Conservation (phyloP, 352 stramenopile species). For the Elongisporangium prolatum region DNA sequence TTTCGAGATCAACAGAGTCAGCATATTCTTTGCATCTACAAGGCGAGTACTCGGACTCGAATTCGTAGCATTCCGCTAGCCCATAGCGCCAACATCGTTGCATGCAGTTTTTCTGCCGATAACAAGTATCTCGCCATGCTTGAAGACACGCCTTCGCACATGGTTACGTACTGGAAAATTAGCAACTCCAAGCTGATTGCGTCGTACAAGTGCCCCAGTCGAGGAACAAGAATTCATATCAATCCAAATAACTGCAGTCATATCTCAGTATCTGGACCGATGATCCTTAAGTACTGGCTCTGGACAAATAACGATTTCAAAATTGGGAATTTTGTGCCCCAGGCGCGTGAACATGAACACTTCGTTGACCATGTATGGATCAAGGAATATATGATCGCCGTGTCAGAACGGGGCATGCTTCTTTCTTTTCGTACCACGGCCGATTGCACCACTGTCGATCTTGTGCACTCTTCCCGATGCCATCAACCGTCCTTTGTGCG, state of each 20-base stretch:
- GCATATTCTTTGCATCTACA: constrained; percentile 66
- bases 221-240: constrained; percentile 64
- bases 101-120: constrained; percentile 61
- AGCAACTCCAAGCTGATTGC: constrained; percentile 70
- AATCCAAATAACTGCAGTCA: constrained; percentile 62
- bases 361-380: constrained; percentile 81
- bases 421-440: constrained; percentile 54
- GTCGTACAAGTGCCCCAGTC: constrained; percentile 61
- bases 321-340: constrained; percentile 71
- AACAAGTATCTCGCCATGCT: constrained; percentile 77
- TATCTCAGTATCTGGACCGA: constrained; percentile 71
- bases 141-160: constrained; percentile 64
- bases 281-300: constrained; percentile 74
- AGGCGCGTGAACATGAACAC: constrained; percentile 73
- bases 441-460: constrained; percentile 49
- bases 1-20: constrained; percentile 29
- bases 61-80: constrained; percentile 42
- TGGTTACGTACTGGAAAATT: constrained; percentile 79
- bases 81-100: constrained; percentile 54
- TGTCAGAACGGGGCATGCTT: constrained; percentile 63
- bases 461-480: constrained; percentile 60
- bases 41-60: constrained; percentile 28
- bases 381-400: constrained; percentile 61
- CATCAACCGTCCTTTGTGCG: constrained; percentile 64
- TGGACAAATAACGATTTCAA: constrained; percentile 78